phyloP scores from a whole-genome alignment of 257 asterid genomes.

The Nicotiana obtusifolia region DNA sequence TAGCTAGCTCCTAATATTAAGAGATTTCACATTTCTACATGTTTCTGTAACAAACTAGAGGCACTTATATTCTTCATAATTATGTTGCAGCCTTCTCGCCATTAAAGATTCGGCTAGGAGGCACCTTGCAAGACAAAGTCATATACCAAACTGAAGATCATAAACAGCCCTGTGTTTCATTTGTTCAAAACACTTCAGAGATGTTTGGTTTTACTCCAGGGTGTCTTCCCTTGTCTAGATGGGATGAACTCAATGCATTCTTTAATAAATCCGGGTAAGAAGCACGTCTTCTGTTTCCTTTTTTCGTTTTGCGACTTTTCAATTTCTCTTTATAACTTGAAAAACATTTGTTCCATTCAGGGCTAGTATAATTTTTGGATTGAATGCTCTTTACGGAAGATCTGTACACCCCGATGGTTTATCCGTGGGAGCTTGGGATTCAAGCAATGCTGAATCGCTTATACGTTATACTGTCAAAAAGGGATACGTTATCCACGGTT shows the following conservation, averaged over 20 bases:
- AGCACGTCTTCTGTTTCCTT: not conserved
- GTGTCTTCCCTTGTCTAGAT: conserved; percentile 75
- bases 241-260: conserved; percentile 73
- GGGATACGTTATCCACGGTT: conserved; percentile 59
- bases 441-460: conserved; percentile 54
- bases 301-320: not conserved
- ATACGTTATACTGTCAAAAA: conserved; percentile 51
- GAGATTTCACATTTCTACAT: not conserved
- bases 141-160: conserved; percentile 53
- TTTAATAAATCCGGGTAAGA: conserved; percentile 62
- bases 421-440: conserved; percentile 61
- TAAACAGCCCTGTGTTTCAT: conserved; percentile 45
- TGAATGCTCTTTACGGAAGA: conserved; percentile 67
- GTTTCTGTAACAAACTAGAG: conserved; percentile 9
- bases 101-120: conserved; percentile 80
- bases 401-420: conserved; percentile 20
- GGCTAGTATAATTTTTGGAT: conserved; percentile 58
- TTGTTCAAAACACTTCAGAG: conserved; percentile 38
- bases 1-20: not conserved
- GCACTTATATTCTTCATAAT: not conserved
- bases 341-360: conserved; percentile 25
- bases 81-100: conserved; percentile 70
- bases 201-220: conserved; percentile 60
- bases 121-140: conserved; percentile 80
- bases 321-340: not conserved